Evolutionary conservation across 169 alveolate genomes (phyloP).

Genomic region (Eimeria necatrix): DNA sequence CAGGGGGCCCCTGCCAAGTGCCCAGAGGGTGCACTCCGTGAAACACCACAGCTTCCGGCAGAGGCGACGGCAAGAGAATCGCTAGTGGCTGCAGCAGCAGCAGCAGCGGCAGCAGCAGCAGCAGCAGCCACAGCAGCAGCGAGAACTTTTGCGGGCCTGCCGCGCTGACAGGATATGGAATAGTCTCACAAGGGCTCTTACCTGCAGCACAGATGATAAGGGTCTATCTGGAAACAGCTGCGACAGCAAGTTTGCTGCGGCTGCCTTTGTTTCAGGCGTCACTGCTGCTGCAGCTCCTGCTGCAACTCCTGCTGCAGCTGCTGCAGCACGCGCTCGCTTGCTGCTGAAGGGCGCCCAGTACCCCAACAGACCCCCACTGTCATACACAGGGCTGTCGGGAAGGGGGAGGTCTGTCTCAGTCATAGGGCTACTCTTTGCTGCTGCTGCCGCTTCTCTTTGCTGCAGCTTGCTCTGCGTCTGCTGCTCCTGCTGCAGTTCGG

Average conservation of each 20-base stretch:
- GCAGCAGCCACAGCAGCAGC: neutral
- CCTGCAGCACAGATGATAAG: constrained; percentile 37
- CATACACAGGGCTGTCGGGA: constrained; percentile 40
- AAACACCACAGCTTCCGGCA: neutral
- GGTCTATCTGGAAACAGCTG: neutral
- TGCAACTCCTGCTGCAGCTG: neutral
- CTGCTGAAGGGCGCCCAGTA: constrained; percentile 39
- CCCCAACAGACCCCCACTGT: constrained; percentile 38
- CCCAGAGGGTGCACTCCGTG: constrained; percentile 24
- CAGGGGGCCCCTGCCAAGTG: neutral
- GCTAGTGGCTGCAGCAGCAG: constrained; percentile 45
- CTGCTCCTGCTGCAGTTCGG: neutral
- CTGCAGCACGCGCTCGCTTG: neutral
- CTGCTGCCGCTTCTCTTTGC: neutral
- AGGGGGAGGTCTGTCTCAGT: neutral
- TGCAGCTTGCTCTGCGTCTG: neutral
- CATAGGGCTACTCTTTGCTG: neutral
- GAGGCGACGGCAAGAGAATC: constrained; percentile 21
- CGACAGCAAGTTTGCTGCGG: neutral
- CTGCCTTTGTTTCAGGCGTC: neutral
- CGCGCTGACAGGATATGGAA: constrained; percentile 19
- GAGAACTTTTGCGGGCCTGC: neutral
- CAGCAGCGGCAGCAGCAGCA: constrained; percentile 34
- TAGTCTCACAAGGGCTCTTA: neutral
- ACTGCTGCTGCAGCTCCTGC: neutral